These are phyloP conservation scores for Penicillium brasilianum DNA, from an alignment of 2,329 filamentous ascomycete species.

Conservation along the genomic window DNA sequence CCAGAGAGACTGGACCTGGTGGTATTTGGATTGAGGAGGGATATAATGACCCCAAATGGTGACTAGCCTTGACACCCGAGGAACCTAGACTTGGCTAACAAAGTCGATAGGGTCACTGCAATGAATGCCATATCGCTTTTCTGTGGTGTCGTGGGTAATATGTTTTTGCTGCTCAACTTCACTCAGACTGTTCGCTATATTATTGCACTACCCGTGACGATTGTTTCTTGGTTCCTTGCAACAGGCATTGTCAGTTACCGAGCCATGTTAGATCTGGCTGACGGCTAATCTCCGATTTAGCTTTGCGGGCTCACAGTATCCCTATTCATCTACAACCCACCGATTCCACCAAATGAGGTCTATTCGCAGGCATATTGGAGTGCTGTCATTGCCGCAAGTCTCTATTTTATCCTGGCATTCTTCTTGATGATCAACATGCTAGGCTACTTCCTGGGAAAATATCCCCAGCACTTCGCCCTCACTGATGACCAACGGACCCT, in stretches of 20 bases:
- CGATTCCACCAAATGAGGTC: slow-evolving; percentile 53
- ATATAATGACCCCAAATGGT: slow-evolving; percentile 74
- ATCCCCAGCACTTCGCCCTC: slow-evolving; percentile 76
- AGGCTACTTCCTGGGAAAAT: slow-evolving; percentile 75
- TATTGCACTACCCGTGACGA: slow-evolving; percentile 81
- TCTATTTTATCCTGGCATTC: slow-evolving; percentile 79
- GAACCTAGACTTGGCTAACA: background rate
- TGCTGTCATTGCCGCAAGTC: slow-evolving; percentile 74
- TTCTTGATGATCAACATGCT: slow-evolving; percentile 80
- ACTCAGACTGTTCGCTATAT: slow-evolving; percentile 78
- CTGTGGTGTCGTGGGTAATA: slow-evolving; percentile 77
- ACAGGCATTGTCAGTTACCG: slow-evolving; percentile 58
- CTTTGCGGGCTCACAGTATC: slow-evolving; percentile 69
- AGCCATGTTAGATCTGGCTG: background rate
- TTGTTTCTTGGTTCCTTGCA: slow-evolving; percentile 74
- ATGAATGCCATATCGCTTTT: slow-evolving; percentile 79
- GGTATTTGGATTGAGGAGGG: slow-evolving; percentile 56
- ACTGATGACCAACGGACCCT: slow-evolving; percentile 82
- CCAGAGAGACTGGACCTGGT: slow-evolving; percentile 54
- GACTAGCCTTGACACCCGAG: slow-evolving; percentile 26
- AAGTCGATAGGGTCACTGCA: slow-evolving; percentile 63
- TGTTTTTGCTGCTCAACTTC: slow-evolving; percentile 87
- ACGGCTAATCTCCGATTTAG: slow-evolving; percentile 38
- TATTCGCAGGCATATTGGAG: slow-evolving; percentile 90
- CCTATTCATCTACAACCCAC: slow-evolving; percentile 66